Percentiles rank a stretch among this genome's conserved stretches.
These are phyloP conservation scores for Rubus parviflorus DNA, from an alignment of 306 rosid genomes.

Conservation along the genomic window DNA sequence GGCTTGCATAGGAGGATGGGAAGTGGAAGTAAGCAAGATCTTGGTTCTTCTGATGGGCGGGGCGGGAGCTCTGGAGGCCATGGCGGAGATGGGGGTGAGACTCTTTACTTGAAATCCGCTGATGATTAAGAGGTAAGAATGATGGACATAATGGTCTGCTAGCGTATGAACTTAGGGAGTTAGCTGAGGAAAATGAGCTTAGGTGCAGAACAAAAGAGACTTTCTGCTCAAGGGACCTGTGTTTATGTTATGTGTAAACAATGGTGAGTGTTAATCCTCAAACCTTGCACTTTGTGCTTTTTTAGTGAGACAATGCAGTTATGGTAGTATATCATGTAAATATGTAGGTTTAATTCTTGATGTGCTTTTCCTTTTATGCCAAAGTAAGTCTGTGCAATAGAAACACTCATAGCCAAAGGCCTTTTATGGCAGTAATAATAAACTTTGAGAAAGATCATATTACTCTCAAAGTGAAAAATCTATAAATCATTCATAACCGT, in stretches of 20 bases:
- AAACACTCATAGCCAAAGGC: neutral
- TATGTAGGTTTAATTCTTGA: slow-evolving; percentile 20
- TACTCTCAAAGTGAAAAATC: neutral
- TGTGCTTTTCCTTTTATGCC: neutral
- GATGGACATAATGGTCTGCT: slow-evolving; percentile 22
- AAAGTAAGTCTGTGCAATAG: neutral
- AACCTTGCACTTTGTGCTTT: slow-evolving; percentile 24
- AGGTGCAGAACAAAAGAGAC: slow-evolving; percentile 15
- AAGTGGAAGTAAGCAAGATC: slow-evolving; percentile 77
- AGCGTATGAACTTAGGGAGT: slow-evolving; percentile 31
- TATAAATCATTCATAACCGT: slow-evolving; percentile 3
- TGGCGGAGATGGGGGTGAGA: slow-evolving; percentile 75
- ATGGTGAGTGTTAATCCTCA: slow-evolving; percentile 23
- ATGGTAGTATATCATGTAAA: slow-evolving; percentile 29
- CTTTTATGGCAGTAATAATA: neutral
- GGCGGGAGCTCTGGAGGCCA: slow-evolving; percentile 67
- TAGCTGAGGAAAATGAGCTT: slow-evolving; percentile 31
- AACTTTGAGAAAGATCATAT: neutral
- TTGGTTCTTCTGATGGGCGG: slow-evolving; percentile 63
- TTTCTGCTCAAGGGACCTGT: slow-evolving; percentile 27
- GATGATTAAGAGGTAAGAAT: slow-evolving; percentile 46
- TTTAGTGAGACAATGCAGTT: slow-evolving; percentile 33
- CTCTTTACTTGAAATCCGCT: slow-evolving; percentile 66
- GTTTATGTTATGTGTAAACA: slow-evolving; percentile 31
- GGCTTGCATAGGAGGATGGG: slow-evolving; percentile 66